phyloP scores from a whole-genome alignment of 1,139 yeast species.

The Taphrina populina region DNA sequence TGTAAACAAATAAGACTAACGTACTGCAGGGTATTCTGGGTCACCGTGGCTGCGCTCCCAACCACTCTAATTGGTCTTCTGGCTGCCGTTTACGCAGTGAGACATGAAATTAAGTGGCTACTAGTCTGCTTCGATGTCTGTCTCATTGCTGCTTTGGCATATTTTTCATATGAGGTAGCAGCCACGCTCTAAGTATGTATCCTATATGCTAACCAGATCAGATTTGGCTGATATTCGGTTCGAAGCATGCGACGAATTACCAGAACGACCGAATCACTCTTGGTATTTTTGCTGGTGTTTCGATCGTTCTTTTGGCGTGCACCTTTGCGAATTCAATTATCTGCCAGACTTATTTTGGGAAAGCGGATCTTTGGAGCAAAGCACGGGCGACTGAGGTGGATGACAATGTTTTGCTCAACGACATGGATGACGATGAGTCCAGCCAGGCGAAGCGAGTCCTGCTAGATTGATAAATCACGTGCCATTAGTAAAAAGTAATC shows the following conservation, averaged over 20 bases:
- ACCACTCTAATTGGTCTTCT: conserved; percentile 18
- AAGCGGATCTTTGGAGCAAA: conserved; percentile 41
- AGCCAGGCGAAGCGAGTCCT: conserved; percentile 5
- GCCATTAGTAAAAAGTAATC: no score
- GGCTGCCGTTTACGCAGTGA: conserved; percentile 22
- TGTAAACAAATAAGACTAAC: background rate
- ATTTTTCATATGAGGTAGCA: conserved; percentile 51
- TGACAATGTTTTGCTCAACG: conserved; percentile 7
- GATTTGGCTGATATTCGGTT: conserved; percentile 53
- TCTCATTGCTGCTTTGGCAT: conserved; percentile 52
- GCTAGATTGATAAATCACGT: conserved; percentile 10
- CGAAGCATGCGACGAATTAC: conserved; percentile 50
- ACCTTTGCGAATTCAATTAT: conserved; percentile 49
- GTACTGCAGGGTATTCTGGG: conserved; percentile 23
- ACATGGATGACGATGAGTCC: conserved; percentile 11
- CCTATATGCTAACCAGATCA: background rate
- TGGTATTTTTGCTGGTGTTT: conserved; percentile 52
- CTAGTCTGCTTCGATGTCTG: conserved; percentile 19
- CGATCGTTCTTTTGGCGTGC: conserved; percentile 48
- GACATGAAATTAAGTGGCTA: conserved; percentile 25
- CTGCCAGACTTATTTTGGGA: conserved; percentile 48
- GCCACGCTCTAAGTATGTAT: background rate
- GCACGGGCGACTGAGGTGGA: background rate
- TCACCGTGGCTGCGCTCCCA: conserved; percentile 31
- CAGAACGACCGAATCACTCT: conserved; percentile 55